Evolutionary conservation across 805 yeast species (phyloP).

Genomic region (Zygosaccharomyces bisporus): DNA sequence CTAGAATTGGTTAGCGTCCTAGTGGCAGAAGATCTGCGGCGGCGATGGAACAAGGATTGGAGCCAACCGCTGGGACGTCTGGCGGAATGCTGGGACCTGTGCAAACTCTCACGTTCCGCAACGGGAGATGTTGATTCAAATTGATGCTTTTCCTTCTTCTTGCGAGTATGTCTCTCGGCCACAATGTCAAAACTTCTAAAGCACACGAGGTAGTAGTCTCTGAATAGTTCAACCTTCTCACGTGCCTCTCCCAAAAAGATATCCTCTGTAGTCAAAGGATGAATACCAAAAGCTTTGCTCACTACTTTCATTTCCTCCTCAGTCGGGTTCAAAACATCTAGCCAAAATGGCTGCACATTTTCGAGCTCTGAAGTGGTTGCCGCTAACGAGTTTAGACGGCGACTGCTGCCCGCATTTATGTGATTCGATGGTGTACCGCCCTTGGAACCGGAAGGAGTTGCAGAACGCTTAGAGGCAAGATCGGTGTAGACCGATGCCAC

Average conservation of each 20-base stretch:
- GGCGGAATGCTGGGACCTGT: conserved; percentile 12
- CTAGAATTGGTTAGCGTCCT: conserved; percentile 20
- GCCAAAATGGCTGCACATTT: conserved; percentile 77
- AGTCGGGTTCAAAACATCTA: conserved; percentile 87
- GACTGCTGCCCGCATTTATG: neutral
- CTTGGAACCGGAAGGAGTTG: conserved; percentile 11
- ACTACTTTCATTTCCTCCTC: conserved; percentile 95
- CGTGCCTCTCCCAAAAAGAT: conserved; percentile 89
- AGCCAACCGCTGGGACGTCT: conserved; percentile 17
- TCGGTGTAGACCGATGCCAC: conserved; percentile 41
- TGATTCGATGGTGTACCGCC: conserved; percentile 10
- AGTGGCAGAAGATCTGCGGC: conserved; percentile 23
- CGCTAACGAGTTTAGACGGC: conserved; percentile 1
- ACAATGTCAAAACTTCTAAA: conserved; percentile 81
- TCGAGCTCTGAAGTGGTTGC: conserved; percentile 14
- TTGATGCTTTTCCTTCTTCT: conserved; percentile 39
- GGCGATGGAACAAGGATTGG: conserved; percentile 16
- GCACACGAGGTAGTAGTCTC: conserved; percentile 87
- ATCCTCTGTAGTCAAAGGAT: conserved; percentile 95
- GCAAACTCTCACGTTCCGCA: conserved; percentile 14
- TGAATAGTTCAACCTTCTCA: conserved; percentile 90
- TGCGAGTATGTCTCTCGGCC: conserved; percentile 58
- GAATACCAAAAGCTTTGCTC: conserved; percentile 88
- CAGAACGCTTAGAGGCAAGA: conserved; percentile 8
- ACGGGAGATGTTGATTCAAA: conserved; percentile 14